Percentiles rank a stretch among this genome's conserved stretches.
These are phyloP conservation scores for Fusarium xylarioides DNA, from an alignment of 2,329 filamentous ascomycete genomes.

Conservation along the genomic window DNA sequence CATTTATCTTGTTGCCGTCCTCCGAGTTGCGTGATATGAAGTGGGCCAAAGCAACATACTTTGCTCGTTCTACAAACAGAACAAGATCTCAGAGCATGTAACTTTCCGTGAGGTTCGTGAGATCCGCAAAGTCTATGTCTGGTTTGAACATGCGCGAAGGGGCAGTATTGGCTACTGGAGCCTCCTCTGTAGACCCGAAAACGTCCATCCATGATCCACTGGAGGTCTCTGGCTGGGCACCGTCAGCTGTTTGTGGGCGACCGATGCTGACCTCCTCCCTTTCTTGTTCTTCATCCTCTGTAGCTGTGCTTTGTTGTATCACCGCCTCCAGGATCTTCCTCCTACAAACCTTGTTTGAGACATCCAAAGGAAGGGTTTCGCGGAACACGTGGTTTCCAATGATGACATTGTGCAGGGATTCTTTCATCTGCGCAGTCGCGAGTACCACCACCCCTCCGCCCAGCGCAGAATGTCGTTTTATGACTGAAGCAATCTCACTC, in stretches of 20 bases:
- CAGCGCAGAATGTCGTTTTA: slow-evolving; percentile 81
- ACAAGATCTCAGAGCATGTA: slow-evolving; percentile 97
- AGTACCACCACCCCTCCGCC: slow-evolving; percentile 81
- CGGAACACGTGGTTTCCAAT: not conserved
- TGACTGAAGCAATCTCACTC: slow-evolving; percentile 86
- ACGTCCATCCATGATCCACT: slow-evolving; percentile 82
- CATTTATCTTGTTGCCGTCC: not conserved
- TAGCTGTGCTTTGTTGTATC: slow-evolving; percentile 17
- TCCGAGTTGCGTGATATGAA: not conserved
- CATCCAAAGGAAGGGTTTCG: not conserved
- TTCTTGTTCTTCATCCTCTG: slow-evolving; percentile 50
- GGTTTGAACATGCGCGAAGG: not conserved
- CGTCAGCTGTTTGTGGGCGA: slow-evolving; percentile 66
- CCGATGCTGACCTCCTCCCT: slow-evolving; percentile 53
- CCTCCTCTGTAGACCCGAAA: slow-evolving; percentile 85
- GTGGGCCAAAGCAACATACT: not conserved
- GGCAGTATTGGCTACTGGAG: not conserved
- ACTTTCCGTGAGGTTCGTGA: slow-evolving; percentile 46
- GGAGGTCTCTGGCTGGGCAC: slow-evolving; percentile 42
- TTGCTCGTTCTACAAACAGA: slow-evolving; percentile 71
- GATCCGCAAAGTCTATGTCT: not conserved
- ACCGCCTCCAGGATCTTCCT: slow-evolving; percentile 32
- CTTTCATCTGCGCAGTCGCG: not conserved
- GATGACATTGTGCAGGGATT: not conserved
- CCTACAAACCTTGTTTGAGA: slow-evolving; percentile 71